A percentile compares a stretch with the other conserved stretches of the same genome.
Evolutionary conservation across 176 grass and related monocot species (phyloP).

Genomic region (Triticum timopheevii): DNA sequence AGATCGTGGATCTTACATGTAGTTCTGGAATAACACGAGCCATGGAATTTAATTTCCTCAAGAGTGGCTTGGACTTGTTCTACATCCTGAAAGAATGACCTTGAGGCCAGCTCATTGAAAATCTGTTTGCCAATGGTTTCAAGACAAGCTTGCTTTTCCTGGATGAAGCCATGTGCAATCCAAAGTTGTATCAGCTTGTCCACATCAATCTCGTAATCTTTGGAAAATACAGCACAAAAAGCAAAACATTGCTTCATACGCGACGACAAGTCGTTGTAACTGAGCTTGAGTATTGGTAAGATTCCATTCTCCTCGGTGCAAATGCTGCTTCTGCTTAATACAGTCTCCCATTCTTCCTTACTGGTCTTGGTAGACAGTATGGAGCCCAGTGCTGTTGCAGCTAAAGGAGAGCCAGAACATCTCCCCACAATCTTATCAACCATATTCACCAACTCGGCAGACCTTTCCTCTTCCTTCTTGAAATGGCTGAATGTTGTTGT

Average conservation of each 20-base stretch:
- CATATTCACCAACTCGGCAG: not conserved
- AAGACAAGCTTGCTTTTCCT: not conserved
- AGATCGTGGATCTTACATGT: not conserved
- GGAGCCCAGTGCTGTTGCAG: not conserved
- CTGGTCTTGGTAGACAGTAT: not conserved
- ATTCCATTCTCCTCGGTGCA: not conserved
- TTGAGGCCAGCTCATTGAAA: not conserved
- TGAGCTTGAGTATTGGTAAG: conserved; percentile 1
- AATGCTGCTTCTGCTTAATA: not conserved
- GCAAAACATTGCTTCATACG: not conserved
- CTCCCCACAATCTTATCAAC: not conserved
- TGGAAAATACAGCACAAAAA: not conserved
- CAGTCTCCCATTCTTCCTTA: not conserved
- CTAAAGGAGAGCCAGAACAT: conserved; percentile 17
- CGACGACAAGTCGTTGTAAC: not conserved
- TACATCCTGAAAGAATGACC: not conserved
- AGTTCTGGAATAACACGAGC: not conserved
- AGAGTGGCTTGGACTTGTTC: not conserved
- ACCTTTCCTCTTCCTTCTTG: no score
- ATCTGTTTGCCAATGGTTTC: not conserved
- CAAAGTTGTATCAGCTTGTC: not conserved
- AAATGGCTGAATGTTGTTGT: no score
- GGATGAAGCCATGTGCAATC: not conserved
- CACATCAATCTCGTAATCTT: not conserved
- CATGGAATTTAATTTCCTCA: not conserved